These are phyloP conservation scores for Zymoseptoria brevis DNA, from an alignment of 2,329 filamentous ascomycete genomes.

Conservation along the genomic window DNA sequence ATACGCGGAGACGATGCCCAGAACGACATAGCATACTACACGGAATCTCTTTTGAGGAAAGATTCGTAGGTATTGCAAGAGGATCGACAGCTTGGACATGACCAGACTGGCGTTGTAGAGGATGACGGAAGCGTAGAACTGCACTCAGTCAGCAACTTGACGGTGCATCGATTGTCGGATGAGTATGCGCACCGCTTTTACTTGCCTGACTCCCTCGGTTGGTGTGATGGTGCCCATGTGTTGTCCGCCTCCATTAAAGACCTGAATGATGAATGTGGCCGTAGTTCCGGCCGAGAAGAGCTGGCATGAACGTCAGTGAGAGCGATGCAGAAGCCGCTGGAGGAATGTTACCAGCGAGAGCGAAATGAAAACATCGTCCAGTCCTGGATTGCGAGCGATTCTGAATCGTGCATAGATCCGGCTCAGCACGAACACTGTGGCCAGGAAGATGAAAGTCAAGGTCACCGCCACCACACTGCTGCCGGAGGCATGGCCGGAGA, in stretches of 20 bases:
- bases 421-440: constrained; percentile 11
- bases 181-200: constrained; percentile 11
- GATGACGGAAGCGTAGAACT: constrained; percentile 13
- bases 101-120: constrained; percentile 16
- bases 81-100: constrained; percentile 36
- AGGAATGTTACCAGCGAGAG: constrained; percentile 10
- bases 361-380: constrained; percentile 20
- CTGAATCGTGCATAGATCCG: constrained; percentile 18
- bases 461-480: constrained; percentile 14
- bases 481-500: constrained; percentile 18
- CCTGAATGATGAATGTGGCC: constrained; percentile 14
- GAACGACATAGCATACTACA: constrained; percentile 22
- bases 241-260: constrained; percentile 17
- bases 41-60: constrained; percentile 36
- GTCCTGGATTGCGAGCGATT: constrained; percentile 16
- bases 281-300: constrained; percentile 13
- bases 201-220: constrained; percentile 7
- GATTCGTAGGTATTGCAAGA: constrained; percentile 43
- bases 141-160: not conserved
- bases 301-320: constrained; percentile 1
- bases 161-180: not conserved
- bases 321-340: not conserved
- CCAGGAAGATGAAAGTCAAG: constrained; percentile 15
- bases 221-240: constrained; percentile 10
- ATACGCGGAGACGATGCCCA: constrained; percentile 29